Evolutionary conservation across 202 grass and related monocot genomes (phyloP), one percentile per base, ranked within the genome.

Genomic region (Miscanthus sacchariflorus): DNA sequence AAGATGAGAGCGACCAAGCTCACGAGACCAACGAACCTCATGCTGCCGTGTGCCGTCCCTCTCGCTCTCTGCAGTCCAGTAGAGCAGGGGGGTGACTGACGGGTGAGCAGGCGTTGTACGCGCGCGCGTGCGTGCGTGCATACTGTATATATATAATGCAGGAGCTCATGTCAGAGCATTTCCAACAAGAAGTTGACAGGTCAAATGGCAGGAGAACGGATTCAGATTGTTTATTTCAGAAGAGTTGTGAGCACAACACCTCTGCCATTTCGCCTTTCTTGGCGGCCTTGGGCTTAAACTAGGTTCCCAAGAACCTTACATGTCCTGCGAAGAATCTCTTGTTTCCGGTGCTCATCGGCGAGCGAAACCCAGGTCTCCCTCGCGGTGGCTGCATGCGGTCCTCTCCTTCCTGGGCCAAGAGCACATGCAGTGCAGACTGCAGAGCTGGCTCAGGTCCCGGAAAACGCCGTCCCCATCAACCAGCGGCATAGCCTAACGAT

Each of bases 321-420:
- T 63, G 58, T 63, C 58, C 83, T 80, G 82, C 88, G 77, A 93
- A 69, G 77, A 93, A 93, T 95, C 89, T 90, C 78, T 91, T 87
- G 83, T 91, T 93, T 79, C 87, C 78, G 70, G 87, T 70, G 86
- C 82, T 87, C 78, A 91, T 89, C 80, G 70, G 66, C 86, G 82
- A 63, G 74, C 81, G 74, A 73, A 89, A 80, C 45, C 52, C 40
- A 42, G 56, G 74, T 83, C 88, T 79, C 72, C 63, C 74, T 58
- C 86, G 42, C 85, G 84, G 69, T 33, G 86, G 85, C 72, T 38
- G 15, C 77, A 21, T 87, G 87, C 72, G 9, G n/a, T 71, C 42
- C 70, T 69, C 46, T 76, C n/a, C 73, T 72, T 77, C 38, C 36
- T 8, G 72, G 48, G 9, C 39, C 48, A 49, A 81, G 84, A 74